Percentiles rank a stretch among this genome's conserved stretches.
Evolutionary conservation across 345 rosid species (phyloP).

Genomic region (Murraya koenigii): DNA sequence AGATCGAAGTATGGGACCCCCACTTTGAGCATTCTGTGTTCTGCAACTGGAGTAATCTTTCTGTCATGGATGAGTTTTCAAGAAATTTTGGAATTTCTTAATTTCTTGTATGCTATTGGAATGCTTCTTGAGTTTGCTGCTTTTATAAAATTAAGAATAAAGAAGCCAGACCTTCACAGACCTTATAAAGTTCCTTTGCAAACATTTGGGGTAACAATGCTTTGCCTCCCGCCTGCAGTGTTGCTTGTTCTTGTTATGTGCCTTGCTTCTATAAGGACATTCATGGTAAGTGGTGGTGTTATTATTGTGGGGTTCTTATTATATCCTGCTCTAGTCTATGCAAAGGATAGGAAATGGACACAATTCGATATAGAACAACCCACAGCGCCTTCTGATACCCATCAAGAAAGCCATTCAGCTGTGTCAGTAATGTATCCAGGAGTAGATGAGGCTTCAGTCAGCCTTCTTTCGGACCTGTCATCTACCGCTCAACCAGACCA

Average conservation of each 20-base stretch:
- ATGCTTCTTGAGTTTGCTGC: slow-evolving; percentile 94
- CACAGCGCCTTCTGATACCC: slow-evolving; percentile 5
- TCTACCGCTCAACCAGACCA: background rate
- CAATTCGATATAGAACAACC: slow-evolving; percentile 33
- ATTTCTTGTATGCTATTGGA: slow-evolving; percentile 78
- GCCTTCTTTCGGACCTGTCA: slow-evolving; percentile 38
- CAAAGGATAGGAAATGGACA: slow-evolving; percentile 55
- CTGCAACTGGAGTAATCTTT: slow-evolving; percentile 85
- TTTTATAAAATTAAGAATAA: slow-evolving; percentile 65
- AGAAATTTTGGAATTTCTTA: slow-evolving; percentile 85
- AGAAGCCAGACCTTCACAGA: slow-evolving; percentile 70
- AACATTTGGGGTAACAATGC: slow-evolving; percentile 58
- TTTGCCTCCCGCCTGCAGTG: slow-evolving; percentile 68
- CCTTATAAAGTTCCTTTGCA: slow-evolving; percentile 73
- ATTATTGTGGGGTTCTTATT: slow-evolving; percentile 54
- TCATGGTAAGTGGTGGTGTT: slow-evolving; percentile 57
- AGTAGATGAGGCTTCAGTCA: slow-evolving; percentile 47
- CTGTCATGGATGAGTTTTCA: slow-evolving; percentile 93
- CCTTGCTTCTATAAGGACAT: slow-evolving; percentile 62
- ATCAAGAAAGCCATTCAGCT: slow-evolving; percentile 10
- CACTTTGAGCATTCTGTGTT: slow-evolving; percentile 75
- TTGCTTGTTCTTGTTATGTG: slow-evolving; percentile 82
- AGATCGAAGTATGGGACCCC: slow-evolving; percentile 92
- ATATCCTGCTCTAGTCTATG: slow-evolving; percentile 48
- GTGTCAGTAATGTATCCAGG: slow-evolving; percentile 29